A percentile compares a stretch with the other conserved stretches of the same genome.
Conservation (phyloP, 352 stramenopile genomes). For the Pythium brachiatum region DNA sequence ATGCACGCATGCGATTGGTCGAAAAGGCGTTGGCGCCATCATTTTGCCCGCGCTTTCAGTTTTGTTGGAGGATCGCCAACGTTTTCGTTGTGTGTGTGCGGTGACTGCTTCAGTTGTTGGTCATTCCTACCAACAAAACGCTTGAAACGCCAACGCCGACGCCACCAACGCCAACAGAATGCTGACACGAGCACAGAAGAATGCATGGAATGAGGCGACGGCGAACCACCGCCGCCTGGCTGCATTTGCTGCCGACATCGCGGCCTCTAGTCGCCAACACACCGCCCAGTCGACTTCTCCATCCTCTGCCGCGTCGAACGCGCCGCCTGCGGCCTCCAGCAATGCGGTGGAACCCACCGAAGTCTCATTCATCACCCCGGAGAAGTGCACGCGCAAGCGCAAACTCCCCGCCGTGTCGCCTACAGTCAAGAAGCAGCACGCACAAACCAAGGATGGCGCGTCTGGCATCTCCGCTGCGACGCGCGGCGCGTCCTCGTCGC, state of each 20-base stretch:
- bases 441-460: neutral
- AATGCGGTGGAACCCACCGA: neutral
- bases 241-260: constrained; percentile 18
- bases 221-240: constrained; percentile 18
- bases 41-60: constrained; percentile 16
- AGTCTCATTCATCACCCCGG: constrained; percentile 6
- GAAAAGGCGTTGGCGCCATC: constrained; percentile 7
- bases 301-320: neutral
- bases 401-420: constrained; percentile 1
- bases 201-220: constrained; percentile 11
- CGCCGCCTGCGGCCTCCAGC: neutral
- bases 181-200: constrained; percentile 21
- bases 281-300: neutral
- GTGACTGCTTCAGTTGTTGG: neutral
- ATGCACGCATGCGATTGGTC: constrained; percentile 4
- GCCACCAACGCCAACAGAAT: constrained; percentile 8
- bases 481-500: neutral
- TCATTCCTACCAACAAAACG: neutral
- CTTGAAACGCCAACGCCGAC: constrained; percentile 1
- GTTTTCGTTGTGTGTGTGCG: neutral
- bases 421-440: neutral
- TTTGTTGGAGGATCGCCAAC: constrained; percentile 18
- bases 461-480: constrained; percentile 15
- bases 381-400: constrained; percentile 18
- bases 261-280: neutral